phyloP scores from a whole-genome alignment of 768 basidiomycete species.

The Solioccasus polychromus region DNA sequence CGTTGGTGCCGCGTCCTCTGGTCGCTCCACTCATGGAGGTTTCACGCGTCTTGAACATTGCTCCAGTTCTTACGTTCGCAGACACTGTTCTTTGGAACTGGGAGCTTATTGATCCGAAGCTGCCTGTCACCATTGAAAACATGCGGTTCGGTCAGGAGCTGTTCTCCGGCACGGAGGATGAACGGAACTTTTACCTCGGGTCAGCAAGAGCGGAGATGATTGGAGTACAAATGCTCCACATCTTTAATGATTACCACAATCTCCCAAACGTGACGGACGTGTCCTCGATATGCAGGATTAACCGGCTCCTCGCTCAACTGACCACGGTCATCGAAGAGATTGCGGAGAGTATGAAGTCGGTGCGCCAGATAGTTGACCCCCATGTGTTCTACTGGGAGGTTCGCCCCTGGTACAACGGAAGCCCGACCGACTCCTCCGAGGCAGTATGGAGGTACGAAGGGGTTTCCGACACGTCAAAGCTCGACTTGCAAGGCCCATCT shows the following conservation, averaged over 20 bases:
- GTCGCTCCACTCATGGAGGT: slow-evolving; percentile 75
- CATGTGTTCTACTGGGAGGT: slow-evolving; percentile 86
- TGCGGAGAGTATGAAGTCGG: slow-evolving; percentile 61
- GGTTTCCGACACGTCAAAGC: slow-evolving; percentile 50
- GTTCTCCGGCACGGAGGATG: slow-evolving; percentile 86
- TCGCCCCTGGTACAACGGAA: slow-evolving; percentile 92
- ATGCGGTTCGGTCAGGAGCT: slow-evolving; percentile 60
- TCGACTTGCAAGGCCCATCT: slow-evolving; percentile 82
- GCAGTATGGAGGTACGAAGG: slow-evolving; percentile 80
- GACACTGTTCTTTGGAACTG: slow-evolving; percentile 97
- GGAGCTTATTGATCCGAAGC: slow-evolving; percentile 53
- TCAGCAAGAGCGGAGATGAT: slow-evolving; percentile 84
- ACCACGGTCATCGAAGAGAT: slow-evolving; percentile 71
- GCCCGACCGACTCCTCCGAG: slow-evolving; percentile 49
- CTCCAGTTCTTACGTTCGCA: slow-evolving; percentile 92
- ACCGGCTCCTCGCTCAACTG: slow-evolving; percentile 68
- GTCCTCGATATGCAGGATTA: slow-evolving; percentile 62
- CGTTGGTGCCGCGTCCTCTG: slow-evolving; percentile 71
- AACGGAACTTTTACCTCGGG: slow-evolving; percentile 80
- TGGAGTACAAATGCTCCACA: slow-evolving; percentile 80
- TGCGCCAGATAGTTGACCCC: slow-evolving; percentile 75
- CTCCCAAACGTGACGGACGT: slow-evolving; percentile 67
- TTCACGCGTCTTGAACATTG: slow-evolving; percentile 76
- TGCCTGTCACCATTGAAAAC: slow-evolving; percentile 67
- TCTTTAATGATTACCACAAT: slow-evolving; percentile 84